Percentiles rank a stretch among this genome's conserved stretches.
Conservation (phyloP, 306 rosid genomes). For the Trifolium subterraneum region DNA sequence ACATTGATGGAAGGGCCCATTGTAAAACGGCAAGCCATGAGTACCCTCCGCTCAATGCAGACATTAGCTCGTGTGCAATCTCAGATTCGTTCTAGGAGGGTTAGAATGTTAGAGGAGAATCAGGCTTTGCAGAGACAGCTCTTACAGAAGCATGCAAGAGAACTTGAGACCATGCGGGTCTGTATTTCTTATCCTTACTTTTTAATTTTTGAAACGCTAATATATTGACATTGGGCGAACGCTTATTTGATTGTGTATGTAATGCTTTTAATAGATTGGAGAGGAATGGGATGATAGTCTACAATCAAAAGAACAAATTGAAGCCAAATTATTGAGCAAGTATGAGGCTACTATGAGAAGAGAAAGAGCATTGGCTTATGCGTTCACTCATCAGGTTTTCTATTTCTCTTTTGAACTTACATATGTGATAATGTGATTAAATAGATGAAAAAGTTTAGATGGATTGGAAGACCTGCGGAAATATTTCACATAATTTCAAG, state of each 20-base stretch:
- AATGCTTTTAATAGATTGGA: slow-evolving; percentile 64
- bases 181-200: slow-evolving; percentile 40
- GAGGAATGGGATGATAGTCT: slow-evolving; percentile 99
- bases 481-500: slow-evolving; percentile 21
- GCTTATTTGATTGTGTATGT: slow-evolving; percentile 34
- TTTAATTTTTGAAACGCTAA: slow-evolving; percentile 4
- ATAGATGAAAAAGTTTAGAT: slow-evolving; percentile 18
- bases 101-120: slow-evolving; percentile 92
- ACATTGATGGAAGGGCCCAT: slow-evolving; percentile 80
- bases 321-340: slow-evolving; percentile 81
- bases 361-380: slow-evolving; percentile 96
- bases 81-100: slow-evolving; percentile 87
- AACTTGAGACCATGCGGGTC: slow-evolving; percentile 87
- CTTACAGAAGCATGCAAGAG: slow-evolving; percentile 89
- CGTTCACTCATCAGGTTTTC: slow-evolving; percentile 95
- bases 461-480: slow-evolving; percentile 18
- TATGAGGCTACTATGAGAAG: slow-evolving; percentile 92
- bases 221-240: neutral
- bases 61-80: slow-evolving; percentile 93
- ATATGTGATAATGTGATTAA: neutral
- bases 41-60: slow-evolving; percentile 93
- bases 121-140: slow-evolving; percentile 95
- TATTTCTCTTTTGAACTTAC: slow-evolving; percentile 33
- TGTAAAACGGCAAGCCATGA: slow-evolving; percentile 90
- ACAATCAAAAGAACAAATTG: slow-evolving; percentile 95